Base-by-base conservation (phyloP, 192 early-diverging fungal species). In the Gaertneriomyces semiglobifer region DNA sequence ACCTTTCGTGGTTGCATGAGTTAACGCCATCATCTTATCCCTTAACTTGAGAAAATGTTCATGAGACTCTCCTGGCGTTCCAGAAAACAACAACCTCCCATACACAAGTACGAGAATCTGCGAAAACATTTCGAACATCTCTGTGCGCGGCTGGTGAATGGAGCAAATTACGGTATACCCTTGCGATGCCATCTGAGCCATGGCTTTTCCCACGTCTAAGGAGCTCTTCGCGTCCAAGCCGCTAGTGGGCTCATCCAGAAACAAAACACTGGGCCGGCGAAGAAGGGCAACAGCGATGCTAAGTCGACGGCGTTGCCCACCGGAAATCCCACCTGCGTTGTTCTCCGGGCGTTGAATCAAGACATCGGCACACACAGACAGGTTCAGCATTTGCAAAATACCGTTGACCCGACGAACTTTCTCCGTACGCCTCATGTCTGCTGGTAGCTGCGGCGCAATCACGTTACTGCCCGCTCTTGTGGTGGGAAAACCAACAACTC, bases 121-220 rank as follows among this genome's bases (percentile, higher is more conserved):
- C 71, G 92, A 90, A 72, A 95, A 93, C 65, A 88, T 84, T 52
- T 88, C 83, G 71, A 93, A 93, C 55, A 92, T 78, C 63, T 89
- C 78, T 11, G 91, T 78, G 4, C 87, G 89, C 44, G 93, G 93
- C 74, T 91, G 90, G 74, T 95, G 93, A 43, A 71, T 71, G 0
- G 62, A 64, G 55, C 61, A 63, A 62, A 92, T 74, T 85, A 93
- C 63, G 86, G 80, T 62, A 88, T 88, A 52, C 88, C 85, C 76
- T 53, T 62, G 68, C 4, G 18, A 43, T 4, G 60, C 60, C n/a
- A 62, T 42, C n/a, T 69, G 60, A 38, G 52, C 52, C 51, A 69
- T 44, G 38, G 60, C 60, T 11, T 44, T 19, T 7, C 60, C 68
- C 25, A 69, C 60, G 33, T 62, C 68, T 16, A 62, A 19, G 5